Evolutionary conservation across 345 rosid species (phyloP).

Genomic region (Turnera subulata): DNA sequence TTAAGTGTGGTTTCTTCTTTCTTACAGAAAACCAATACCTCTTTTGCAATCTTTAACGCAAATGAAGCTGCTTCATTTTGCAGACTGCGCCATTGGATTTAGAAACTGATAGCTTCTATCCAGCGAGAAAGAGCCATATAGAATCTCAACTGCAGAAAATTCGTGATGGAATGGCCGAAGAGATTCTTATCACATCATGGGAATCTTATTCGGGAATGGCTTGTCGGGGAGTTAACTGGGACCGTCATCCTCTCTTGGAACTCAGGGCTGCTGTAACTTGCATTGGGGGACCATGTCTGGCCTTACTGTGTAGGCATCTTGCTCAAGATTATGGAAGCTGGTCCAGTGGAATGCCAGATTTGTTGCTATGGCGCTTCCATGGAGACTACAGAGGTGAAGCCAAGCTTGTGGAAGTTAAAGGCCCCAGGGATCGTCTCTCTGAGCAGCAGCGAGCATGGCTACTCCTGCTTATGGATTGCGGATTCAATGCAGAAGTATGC

Average conservation of each 20-base stretch:
- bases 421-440: constrained; percentile 75
- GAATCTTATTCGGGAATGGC: constrained; percentile 63
- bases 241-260: constrained; percentile 55
- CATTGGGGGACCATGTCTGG: constrained; percentile 67
- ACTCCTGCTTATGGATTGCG: constrained; percentile 72
- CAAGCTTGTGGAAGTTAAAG: constrained; percentile 93
- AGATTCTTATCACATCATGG: constrained; percentile 72
- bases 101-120: constrained; percentile 64
- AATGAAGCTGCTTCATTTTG: constrained; percentile 9
- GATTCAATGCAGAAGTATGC: constrained; percentile 78
- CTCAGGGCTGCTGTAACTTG: constrained; percentile 85
- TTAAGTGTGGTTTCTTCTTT: too few relatives aligned
- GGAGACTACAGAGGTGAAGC: constrained; percentile 81
- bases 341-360: constrained; percentile 98
- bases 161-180: constrained; percentile 73
- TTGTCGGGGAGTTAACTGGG: constrained; percentile 85
- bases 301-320: constrained; percentile 61
- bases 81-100: constrained; percentile 90
- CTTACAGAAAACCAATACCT: too few relatives aligned
- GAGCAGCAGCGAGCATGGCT: constrained; percentile 95
- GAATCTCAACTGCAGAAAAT: constrained; percentile 59
- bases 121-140: constrained; percentile 43
- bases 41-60: too few relatives aligned
- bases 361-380: constrained; percentile 80
- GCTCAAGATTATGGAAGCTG: constrained; percentile 83